These are phyloP conservation scores for Trypanosoma theileri DNA, from an alignment of 208 protist species.

Conservation along the genomic window DNA sequence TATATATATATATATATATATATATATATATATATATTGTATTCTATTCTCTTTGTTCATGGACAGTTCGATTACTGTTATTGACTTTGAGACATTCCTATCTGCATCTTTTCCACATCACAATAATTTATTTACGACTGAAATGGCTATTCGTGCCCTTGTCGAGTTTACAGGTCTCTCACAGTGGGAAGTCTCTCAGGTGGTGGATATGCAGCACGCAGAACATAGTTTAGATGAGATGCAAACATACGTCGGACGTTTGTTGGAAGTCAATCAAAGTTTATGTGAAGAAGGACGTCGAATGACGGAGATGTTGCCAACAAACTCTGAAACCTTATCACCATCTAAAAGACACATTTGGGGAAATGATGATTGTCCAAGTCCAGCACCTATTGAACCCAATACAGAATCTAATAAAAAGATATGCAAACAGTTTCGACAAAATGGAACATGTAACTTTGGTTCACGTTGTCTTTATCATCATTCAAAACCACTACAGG, in stretches of 20 bases:
- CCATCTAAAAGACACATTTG: constrained; percentile 5
- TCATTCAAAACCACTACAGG: constrained; percentile 25
- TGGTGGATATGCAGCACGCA: constrained; percentile 11
- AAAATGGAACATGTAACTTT: constrained; percentile 60
- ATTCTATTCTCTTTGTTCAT: constrained; percentile 7
- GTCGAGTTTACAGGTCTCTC: constrained; percentile 15
- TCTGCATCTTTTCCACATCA: constrained; percentile 13
- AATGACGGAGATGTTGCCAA: constrained; percentile 22
- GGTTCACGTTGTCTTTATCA: constrained; percentile 81
- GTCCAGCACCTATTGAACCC: constrained; percentile 8
- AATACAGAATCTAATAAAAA: constrained; percentile 25
- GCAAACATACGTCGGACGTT: constrained; percentile 10
- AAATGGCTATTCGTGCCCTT: constrained; percentile 22
- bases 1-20: background rate
- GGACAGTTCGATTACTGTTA: background rate
- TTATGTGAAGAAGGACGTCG: background rate
- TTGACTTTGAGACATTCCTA: constrained; percentile 26
- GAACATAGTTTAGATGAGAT: constrained; percentile 16
- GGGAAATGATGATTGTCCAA: constrained; percentile 14
- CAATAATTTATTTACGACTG: constrained; percentile 17
- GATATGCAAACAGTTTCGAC: constrained; percentile 68
- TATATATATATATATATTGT: constrained; percentile 8
- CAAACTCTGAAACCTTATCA: background rate
- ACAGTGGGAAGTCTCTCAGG: constrained; percentile 8
- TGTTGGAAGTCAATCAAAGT: background rate